Base-by-base conservation (phyloP, 176 grass and related monocot genomes). In the Avena atlantica region DNA sequence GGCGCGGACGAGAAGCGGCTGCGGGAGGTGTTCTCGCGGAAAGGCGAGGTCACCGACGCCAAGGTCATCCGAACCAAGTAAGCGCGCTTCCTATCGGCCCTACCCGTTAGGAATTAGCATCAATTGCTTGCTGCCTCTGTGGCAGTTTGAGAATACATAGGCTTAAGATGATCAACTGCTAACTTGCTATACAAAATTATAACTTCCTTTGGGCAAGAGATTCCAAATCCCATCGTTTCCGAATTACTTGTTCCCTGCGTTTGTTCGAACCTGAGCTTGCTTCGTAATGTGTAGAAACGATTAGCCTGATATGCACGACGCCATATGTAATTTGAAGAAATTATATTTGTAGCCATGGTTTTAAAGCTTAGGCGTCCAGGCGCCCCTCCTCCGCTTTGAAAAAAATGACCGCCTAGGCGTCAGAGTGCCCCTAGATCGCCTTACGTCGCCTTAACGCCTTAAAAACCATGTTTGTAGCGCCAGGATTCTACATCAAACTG, bases 61-160 rank as follows among this genome's bases (percentile, higher is more conserved):
- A 98, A 98, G 70, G 81, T 98, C 81, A 91, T 98, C 60, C 93
- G 96, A 34, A 98, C 93, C 19, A 95, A 87, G 96, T 94, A 91
- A 87, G 76, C 8, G 15, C 60, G 52, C 24, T 3, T 21, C 1
- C 4, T 20, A 25, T 71, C 1, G 2, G 13, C 21, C 69, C 58
- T 81, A 23, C 23, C 12, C 70, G 2, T 87, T 64, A 6, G 40
- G 40, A 7, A 42, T 42, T 42, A 42, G 40, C 40, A 7, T 7
- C 40, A 42, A 42, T 42, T 42, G 40, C 27, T 29, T 42, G 40
- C 40, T 42, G 40, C 40, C 40, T 42, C 40, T 42, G 40, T 29
- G 27, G 40, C 6, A 42, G 40, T 42, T 42, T 42, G 40, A 42
- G 40, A 42, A 42, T 42, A 42, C 40, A 42, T 42, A 42, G 40